Evolutionary conservation across 208 protist genomes (phyloP), one percentile per base, ranked within the genome.

Genomic region (Acanthamoeba castellanii): DNA sequence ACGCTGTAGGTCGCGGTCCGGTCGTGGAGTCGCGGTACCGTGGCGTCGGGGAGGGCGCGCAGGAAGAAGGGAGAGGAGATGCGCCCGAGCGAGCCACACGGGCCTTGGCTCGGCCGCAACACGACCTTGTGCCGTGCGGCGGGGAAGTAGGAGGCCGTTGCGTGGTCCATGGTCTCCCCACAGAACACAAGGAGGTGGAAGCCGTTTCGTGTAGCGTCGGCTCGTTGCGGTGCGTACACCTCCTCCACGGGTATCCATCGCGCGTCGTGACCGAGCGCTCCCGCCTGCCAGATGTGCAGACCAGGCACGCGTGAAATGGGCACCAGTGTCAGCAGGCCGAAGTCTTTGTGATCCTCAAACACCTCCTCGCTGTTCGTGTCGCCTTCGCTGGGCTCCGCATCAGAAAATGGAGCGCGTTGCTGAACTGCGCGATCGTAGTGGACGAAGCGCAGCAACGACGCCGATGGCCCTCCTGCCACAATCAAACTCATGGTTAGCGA

Each of bases 301-400:
- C 72, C 72, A 22, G 72, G 72, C 18, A 81, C 72, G 18, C 32
- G 25, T 13, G 72, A 27, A 25, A 81, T 37, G 5, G 72, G 72
- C 14, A 81, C 72, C 2, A 81, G 34, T 6, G 72, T 81, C 20
- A 81, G 72, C 25, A 81, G 34, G 18, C 72, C 72, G 42, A 81
- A 81, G 72, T 81, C 72, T 32, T 81, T 81, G 72, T 81, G 72
- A 13, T 81, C 72, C 42, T 81, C 72, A 6, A 81, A 81, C n/a
- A 81, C 72, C 30, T 81, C 72, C 13, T 81, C 72, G 5, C 42
- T 37, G 4, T 81, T 37, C 0, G 0, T 9, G 59, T 7, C 25
- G 16, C 22, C 6, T 78, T 78, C 32, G 6, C 72, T 81, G 32
- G 30, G 27, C 14, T 47, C 72, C 9, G n/a, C 32, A 37, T 22